phyloP scores from a whole-genome alignment of 1,139 yeast genomes.

The Scheffersomyces titani region DNA sequence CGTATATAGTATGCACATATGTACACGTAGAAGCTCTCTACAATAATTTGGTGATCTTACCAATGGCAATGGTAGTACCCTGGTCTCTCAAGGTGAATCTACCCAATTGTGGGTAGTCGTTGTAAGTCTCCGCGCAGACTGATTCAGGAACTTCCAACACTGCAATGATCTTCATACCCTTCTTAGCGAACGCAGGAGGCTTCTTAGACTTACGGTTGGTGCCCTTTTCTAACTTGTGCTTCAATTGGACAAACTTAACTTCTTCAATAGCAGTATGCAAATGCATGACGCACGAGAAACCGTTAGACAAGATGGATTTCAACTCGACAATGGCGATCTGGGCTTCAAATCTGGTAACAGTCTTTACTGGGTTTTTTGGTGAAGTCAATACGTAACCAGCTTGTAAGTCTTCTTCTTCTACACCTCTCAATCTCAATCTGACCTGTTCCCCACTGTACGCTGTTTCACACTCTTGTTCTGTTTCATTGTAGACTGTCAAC shows the following conservation, averaged over 20 bases:
- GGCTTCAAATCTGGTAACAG: conserved; percentile 89
- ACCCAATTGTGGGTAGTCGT: conserved; percentile 92
- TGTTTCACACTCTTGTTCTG: conserved; percentile 89
- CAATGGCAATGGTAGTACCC: conserved; percentile 97
- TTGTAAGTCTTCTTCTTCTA: conserved; percentile 94
- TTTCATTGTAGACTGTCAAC: conserved; percentile 84
- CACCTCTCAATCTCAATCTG: conserved; percentile 86
- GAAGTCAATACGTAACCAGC: conserved; percentile 92
- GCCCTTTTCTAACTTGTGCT: conserved; percentile 94
- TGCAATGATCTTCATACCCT: conserved; percentile 98
- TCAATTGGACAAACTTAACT: conserved; percentile 75
- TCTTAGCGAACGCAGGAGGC: conserved; percentile 97
- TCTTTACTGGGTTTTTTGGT: conserved; percentile 82
- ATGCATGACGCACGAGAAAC: conserved; percentile 98
- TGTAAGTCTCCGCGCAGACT: conserved; percentile 90
- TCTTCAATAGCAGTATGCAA: conserved; percentile 98
- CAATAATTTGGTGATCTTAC: conserved; percentile 82
- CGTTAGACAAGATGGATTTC: conserved; percentile 89
- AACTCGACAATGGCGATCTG: conserved; percentile 96
- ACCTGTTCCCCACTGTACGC: conserved; percentile 98
- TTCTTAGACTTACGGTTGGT: conserved; percentile 95
- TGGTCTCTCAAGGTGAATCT: conserved; percentile 98
- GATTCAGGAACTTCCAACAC: conserved; percentile 81
- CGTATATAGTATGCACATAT: neutral
- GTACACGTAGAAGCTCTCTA: conserved; percentile 11